Evolutionary conservation across 495 filamentous ascomycete genomes (phyloP).

Genomic region (Neurospora discreta): DNA sequence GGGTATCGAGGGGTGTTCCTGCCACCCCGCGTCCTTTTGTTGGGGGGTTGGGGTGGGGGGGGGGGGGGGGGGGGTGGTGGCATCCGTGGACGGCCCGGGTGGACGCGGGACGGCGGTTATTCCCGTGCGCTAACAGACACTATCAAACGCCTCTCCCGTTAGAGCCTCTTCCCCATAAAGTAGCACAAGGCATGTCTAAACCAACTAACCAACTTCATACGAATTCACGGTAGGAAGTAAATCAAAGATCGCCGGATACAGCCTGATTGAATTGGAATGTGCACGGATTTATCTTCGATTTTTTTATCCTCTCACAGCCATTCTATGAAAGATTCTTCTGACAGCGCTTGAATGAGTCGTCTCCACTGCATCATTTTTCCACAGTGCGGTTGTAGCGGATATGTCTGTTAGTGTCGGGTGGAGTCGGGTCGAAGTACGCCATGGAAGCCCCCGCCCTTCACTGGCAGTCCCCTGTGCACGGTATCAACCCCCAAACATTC

Average conservation of each 20-base stretch:
- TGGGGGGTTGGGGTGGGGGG: too few species aligned
- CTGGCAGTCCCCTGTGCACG: too few species aligned
- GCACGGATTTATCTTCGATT: too few species aligned
- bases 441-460: too few species aligned
- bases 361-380: not conserved
- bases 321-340: too few species aligned
- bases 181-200: not conserved
- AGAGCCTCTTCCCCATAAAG: not conserved
- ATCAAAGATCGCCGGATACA: not conserved
- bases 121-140: not conserved
- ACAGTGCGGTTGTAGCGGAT: not conserved
- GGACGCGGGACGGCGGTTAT: not conserved
- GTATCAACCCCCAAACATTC: too few species aligned
- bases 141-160: not conserved
- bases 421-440: too few species aligned
- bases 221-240: not conserved
- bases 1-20: too few species aligned
- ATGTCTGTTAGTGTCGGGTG: not conserved
- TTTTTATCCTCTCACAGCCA: too few species aligned
- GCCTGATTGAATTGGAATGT: too few species aligned
- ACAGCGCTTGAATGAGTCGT: not conserved
- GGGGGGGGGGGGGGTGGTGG: too few species aligned
- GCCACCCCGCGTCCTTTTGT: too few species aligned
- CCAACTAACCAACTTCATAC: not conserved
- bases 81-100: not conserved